These are phyloP conservation scores for Kluyveromyces wickerhamii DNA, from an alignment of 805 yeast species.

Conservation along the genomic window DNA sequence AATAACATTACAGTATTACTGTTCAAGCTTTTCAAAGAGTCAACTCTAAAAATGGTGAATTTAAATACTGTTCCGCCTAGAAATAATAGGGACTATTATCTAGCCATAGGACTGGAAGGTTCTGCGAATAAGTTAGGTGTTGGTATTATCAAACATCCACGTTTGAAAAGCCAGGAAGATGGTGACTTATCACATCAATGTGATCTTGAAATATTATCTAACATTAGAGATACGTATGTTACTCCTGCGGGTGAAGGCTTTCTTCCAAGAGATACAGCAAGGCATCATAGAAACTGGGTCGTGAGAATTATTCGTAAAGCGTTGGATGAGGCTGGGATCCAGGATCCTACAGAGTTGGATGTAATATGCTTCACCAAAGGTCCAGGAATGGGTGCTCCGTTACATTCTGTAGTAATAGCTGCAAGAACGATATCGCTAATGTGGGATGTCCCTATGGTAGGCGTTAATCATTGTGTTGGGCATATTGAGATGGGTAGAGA, in stretches of 20 bases:
- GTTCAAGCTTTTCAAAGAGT: background rate
- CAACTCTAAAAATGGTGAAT: conserved; percentile 23
- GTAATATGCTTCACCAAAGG: conserved; percentile 94
- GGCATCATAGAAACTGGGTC: conserved; percentile 95
- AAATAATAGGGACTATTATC: conserved; percentile 35
- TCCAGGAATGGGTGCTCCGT: conserved; percentile 99
- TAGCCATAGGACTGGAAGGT: conserved; percentile 91
- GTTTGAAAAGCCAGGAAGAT: conserved; percentile 16
- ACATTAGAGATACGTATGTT: conserved; percentile 87
- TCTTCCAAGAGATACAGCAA: conserved; percentile 90
- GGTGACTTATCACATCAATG: conserved; percentile 52
- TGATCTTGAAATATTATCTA: conserved; percentile 71
- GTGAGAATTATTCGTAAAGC: conserved; percentile 67
- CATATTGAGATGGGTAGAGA: conserved; percentile 99
- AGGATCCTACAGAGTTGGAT: conserved; percentile 44
- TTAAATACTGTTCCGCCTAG: conserved; percentile 24
- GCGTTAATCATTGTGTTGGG: conserved; percentile 96
- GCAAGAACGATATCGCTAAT: conserved; percentile 78
- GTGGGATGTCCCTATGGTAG: conserved; percentile 80
- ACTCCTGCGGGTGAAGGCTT: conserved; percentile 99
- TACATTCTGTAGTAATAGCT: conserved; percentile 85
- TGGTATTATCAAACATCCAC: conserved; percentile 73
- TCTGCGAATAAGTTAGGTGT: conserved; percentile 96
- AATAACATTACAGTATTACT: background rate
- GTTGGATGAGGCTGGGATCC: conserved; percentile 49